Evolutionary conservation across 2,329 filamentous ascomycete species (phyloP), one percentile per base, ranked within the genome.

Genomic region (Arthrobotrys entomopaga): DNA sequence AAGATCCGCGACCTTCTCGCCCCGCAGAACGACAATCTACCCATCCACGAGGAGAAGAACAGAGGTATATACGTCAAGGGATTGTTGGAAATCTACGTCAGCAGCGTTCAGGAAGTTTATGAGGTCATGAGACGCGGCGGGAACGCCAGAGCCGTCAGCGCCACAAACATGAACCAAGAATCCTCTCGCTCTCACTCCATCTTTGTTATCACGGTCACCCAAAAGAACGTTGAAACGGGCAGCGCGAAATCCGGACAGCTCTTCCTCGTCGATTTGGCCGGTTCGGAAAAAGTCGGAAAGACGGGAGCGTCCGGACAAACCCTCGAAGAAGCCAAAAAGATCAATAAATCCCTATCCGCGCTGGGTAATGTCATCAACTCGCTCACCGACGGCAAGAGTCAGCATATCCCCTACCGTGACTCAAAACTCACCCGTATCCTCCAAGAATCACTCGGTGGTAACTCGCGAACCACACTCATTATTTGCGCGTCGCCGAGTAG

Each of bases 391-490:
- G 88, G 92, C 60, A 96, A 95, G 83, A 90, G 88, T 76, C 94
- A 96, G 78, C 95, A 99, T 82, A 91, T 99, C 95, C 95, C 95
- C 0, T 99, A 99, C 83, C 88, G 95, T 79, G 98, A 99, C 83
- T 98, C 94, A 76, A 99, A 98, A 80, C 89, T 99, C 64, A 99
- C 95, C 0, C 90, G 95, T 64, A 85, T 99, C 3, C 87, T 99
- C 61, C 99, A 99, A 80, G 99, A 99, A 82, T 97, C 94, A 0
- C 87, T 99, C 0, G 95, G 95, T 34, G 95, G 95, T 4, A 99
- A 99, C 98, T 96, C 86, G 95, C 93, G 83, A 99, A 96, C 95
- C 82, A 95, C 99, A 81, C 98, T 99, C 94, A 98, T 99, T 81
- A 95, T 99, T 24, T 99, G 95, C 79, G 91, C 98, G 65, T 97